phyloP scores from a whole-genome alignment of 805 yeast genomes.

The Sungouiozyma intestinalis region DNA sequence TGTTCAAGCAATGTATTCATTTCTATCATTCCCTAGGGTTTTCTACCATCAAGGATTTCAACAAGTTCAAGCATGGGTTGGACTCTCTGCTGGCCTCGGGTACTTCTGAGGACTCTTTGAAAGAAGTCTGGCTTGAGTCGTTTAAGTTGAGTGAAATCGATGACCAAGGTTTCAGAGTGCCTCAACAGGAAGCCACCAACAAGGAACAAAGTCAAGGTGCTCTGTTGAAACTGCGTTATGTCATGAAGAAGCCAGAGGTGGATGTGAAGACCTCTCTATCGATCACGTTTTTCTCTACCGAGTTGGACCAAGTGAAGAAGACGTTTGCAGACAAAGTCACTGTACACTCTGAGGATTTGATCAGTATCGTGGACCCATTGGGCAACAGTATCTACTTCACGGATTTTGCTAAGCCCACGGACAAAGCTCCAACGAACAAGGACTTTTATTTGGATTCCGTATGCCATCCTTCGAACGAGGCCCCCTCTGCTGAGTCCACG shows the following conservation, averaged over 20 bases:
- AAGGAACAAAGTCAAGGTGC: slow-evolving; percentile 36
- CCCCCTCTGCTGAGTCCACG: slow-evolving; percentile 8
- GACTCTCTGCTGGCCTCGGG: slow-evolving; percentile 35
- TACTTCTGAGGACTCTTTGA: slow-evolving; percentile 52
- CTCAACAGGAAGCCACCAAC: slow-evolving; percentile 34
- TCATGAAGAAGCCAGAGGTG: slow-evolving; percentile 21
- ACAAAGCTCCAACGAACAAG: slow-evolving; percentile 16
- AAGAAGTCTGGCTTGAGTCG: slow-evolving; percentile 64
- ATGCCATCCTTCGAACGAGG: slow-evolving; percentile 5
- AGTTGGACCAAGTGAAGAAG: slow-evolving; percentile 23
- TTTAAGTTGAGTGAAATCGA: slow-evolving; percentile 50
- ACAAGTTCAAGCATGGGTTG: slow-evolving; percentile 36
- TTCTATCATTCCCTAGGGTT: slow-evolving; percentile 58
- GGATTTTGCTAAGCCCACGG: slow-evolving; percentile 33
- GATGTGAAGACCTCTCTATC: slow-evolving; percentile 21
- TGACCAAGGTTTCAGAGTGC: slow-evolving; percentile 52
- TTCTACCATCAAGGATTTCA: slow-evolving; percentile 45
- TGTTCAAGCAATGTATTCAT: slow-evolving; percentile 38
- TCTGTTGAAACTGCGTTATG: slow-evolving; percentile 38
- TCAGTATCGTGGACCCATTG: slow-evolving; percentile 46
- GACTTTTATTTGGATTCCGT: slow-evolving; percentile 16
- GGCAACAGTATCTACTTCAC: slow-evolving; percentile 53
- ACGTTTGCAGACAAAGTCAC: slow-evolving; percentile 20
- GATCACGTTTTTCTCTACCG: slow-evolving; percentile 34
- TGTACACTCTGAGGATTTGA: slow-evolving; percentile 13